Evolutionary conservation across 2,329 filamentous ascomycete genomes (phyloP), one percentile per base, ranked within the genome.

Genomic region (Apiospora phragmitis): DNA sequence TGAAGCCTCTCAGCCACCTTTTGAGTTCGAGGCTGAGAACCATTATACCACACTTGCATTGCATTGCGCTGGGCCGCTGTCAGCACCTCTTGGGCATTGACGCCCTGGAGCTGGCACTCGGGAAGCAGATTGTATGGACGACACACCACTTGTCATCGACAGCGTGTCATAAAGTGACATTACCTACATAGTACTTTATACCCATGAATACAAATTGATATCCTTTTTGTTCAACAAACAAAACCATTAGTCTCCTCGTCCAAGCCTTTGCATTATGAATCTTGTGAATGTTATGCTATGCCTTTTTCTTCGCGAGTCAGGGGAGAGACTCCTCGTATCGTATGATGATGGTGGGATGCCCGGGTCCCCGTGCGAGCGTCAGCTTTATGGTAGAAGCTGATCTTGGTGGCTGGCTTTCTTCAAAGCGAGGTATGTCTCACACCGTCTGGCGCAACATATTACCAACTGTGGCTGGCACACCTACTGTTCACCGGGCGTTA

Each of bases 31-130:
- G 55, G 55, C 55, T 62, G 55, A 29, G 18, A 6, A 21, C 55
- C 29, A 62, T 38, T 62, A 62, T 38, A 62, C 55, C 55, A 62
- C 55, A 59, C 32, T 59, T 35, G 51, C 51, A 59, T 62, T 62
- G 55, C 55, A 62, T 62, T 62, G 55, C 29, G 55, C 55, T 38
- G 55, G 55, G 38, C 55, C 55, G 55, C 55, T 38, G 55, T 62
- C 55, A 62, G 32, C 51, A 21, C 29, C 29, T 59, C 51, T 59
- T 59, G 16, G 51, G 51, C 51, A 16, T 59, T 35, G 51, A 35
- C 29, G 51, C 51, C 51, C 51, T 59, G 51, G 51, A 59, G 51
- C 51, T 59, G 51, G 55, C 55, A 62, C 55, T 62, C 55, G 55
- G 55, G 55, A 62, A 38, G 29, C 55, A 62, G 32, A 62, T 62